Base-by-base conservation (phyloP, 495 filamentous ascomycete species). In the Rostrohypoxylon terebratum region DNA sequence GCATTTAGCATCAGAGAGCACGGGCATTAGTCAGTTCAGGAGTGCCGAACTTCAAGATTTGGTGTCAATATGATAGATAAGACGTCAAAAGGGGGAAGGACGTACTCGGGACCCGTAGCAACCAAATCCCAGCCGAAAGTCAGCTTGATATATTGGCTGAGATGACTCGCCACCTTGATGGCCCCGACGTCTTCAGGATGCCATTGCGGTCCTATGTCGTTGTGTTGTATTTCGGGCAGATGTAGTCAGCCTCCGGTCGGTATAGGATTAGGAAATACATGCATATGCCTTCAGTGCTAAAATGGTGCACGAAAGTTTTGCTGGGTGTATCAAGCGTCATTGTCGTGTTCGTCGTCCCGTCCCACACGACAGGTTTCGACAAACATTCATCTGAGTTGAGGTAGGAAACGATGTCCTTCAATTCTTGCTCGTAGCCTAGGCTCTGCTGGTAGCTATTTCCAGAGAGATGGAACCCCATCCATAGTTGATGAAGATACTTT, bases 151-250 rank as follows among this genome's bases (percentile, higher is more conserved):
- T 84, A 91, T 73, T 90, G 86, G 75, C 87, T 85, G 54, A 92
- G 67, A 68, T 91, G 89, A 68, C 88, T 90, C 2, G 90, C 88
- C 1, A 92, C 77, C 69, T 92, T 92, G 75, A 92, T 83, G 57
- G 90, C 88, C 0, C 90, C 89, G 10, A 91, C 85, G 69, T 92
- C 89, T 0, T 89, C 91, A 0, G 88, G 89, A 65, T 92, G 90
- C 68, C 81, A 89, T 73, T 82, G 81, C 11, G 89, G 90, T 4
- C 81, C 86, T 59, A 91, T 89, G 71, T 91, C 90, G 63, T 91
- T 91, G 69, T 92, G 89, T 72, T 91, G 88, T 68, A 92, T 66
- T 74, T 6, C n/a, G 38, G 13, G 28, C 4, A 31, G 16, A 38
- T n/a, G 8, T 59, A 59, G n/a, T 62, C 13, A 62, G 53, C 4